phyloP scores from a whole-genome alignment of 1,139 yeast species.

The Taiozyma onychis region DNA sequence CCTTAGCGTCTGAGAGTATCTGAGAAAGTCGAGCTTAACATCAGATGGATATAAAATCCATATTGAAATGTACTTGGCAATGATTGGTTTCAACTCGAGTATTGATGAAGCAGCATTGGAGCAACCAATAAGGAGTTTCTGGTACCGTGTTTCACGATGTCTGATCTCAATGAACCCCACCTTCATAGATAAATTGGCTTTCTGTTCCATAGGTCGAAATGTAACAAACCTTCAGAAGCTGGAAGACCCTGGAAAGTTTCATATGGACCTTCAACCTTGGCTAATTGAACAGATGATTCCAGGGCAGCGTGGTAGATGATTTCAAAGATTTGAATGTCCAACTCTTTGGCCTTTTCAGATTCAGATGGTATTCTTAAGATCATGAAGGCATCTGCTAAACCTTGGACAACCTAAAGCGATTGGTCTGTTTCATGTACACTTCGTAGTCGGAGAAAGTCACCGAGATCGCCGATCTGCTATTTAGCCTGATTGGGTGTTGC shows the following conservation, averaged over 20 bases:
- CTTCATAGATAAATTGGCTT: conserved; percentile 60
- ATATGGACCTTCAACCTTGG: conserved; percentile 60
- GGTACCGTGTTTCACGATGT: conserved; percentile 57
- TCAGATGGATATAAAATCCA: neutral
- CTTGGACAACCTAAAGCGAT: conserved; percentile 86
- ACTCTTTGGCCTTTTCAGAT: conserved; percentile 59
- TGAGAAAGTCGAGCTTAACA: neutral
- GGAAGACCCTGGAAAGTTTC: conserved; percentile 73
- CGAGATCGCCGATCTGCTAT: no score
- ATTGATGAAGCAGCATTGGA: conserved; percentile 77
- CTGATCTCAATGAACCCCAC: conserved; percentile 66
- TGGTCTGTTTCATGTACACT: conserved; percentile 53
- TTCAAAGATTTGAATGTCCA: conserved; percentile 80
- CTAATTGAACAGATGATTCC: conserved; percentile 74
- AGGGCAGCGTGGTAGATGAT: conserved; percentile 85
- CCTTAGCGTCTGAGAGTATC: neutral
- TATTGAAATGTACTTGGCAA: neutral
- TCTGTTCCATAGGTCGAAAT: conserved; percentile 76
- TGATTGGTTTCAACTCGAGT: neutral
- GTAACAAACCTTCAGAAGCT: conserved; percentile 74
- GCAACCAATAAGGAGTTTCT: conserved; percentile 83
- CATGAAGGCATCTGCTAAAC: conserved; percentile 82
- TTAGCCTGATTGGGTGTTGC: no score
- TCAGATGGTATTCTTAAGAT: conserved; percentile 76
- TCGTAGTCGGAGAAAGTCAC: no score